Base-by-base conservation (phyloP, 106 monocot species). In the Dendrobium catenatum region DNA sequence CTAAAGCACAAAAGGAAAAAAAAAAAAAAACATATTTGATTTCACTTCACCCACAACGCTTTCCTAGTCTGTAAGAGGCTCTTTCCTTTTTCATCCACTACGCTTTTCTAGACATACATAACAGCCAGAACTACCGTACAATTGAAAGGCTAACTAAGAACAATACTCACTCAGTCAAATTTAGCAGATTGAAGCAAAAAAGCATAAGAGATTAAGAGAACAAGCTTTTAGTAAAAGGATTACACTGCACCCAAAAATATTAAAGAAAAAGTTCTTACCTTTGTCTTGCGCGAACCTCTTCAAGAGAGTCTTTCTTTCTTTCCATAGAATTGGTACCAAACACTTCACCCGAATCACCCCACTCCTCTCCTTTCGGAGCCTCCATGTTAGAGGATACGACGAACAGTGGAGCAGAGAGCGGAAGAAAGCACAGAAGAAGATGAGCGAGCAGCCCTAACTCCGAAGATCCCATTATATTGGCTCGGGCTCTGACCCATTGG, bases 231-330 rank as follows among this genome's bases (percentile, higher is more conserved):
- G 43, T 18, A 74, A 43, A 20, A 74, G 9, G 5, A 74, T 20
- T 19, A 44, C 6, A 20, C 43, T 37, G 43, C 19, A 42, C 16
- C 13, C 1, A 7, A 74, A 74, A 19, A 42, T 20, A 74, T 42
- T 27, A 29, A 43, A 0, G 15, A 11, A 43, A 13, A 43, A 74
- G 42, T 16, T 20, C 5, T 20, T 29, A 74, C 74, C 43, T 74
- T 19, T 74, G 74, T n/a, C 74, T 74, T 44, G 74, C 74, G 19
- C 18, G 74, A 7, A 74, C 44, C 42, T 74, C 43, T 42, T 74
- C 74, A 43, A 19, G 74, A 74, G 74, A 44, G 13, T 74, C 74
- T 29, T 74, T 74, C 7, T 74, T 74, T 43, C 17, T 43, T 42
- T 74, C 74, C 17, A 43, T 74, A 44, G 43, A 20, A 72, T 40